Percentiles rank a stretch among this genome's conserved stretches.
These are phyloP conservation scores for Bryoerythrophyllum caledonicum DNA, from an alignment of 225 moss, liverwort and hornwort genomes.

Conservation along the genomic window DNA sequence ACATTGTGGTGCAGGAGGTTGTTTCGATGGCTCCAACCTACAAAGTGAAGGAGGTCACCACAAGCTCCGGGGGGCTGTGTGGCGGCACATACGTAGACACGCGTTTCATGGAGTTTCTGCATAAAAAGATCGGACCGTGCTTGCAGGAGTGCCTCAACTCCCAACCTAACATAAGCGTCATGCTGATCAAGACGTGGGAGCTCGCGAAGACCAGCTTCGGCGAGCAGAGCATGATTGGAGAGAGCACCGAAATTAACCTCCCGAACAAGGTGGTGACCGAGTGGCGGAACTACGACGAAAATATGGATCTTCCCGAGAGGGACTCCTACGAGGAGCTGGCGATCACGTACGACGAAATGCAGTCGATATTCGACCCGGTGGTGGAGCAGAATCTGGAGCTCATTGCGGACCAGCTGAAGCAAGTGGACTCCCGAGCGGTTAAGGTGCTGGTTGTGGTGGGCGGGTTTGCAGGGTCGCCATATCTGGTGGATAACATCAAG, in stretches of 20 bases:
- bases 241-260: constrained; percentile 22
- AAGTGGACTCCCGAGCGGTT: constrained; percentile 22
- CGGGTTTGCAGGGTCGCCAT: constrained; percentile 65
- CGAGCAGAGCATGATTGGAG: constrained; percentile 26
- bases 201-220: constrained; percentile 46
- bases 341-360: constrained; percentile 43
- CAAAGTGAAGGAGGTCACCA: constrained; percentile 51
- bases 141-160: constrained; percentile 35
- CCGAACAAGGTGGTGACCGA: constrained; percentile 31
- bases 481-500: constrained; percentile 44
- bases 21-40: constrained; percentile 20
- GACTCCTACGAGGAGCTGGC: constrained; percentile 48
- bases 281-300: constrained; percentile 46
- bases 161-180: constrained; percentile 25
- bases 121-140: constrained; percentile 43
- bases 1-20: constrained; percentile 57
- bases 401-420: constrained; percentile 37
- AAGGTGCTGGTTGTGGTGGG: constrained; percentile 64
- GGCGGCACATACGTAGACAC: constrained; percentile 61
- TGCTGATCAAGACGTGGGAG: constrained; percentile 43
- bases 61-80: constrained; percentile 55
- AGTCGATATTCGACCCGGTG: constrained; percentile 50
- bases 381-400: constrained; percentile 41
- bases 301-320: constrained; percentile 13
- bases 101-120: constrained; percentile 40